These are phyloP conservation scores for Xylariaceae sp. DNA, from an alignment of 2,329 filamentous ascomycete genomes.

Conservation along the genomic window DNA sequence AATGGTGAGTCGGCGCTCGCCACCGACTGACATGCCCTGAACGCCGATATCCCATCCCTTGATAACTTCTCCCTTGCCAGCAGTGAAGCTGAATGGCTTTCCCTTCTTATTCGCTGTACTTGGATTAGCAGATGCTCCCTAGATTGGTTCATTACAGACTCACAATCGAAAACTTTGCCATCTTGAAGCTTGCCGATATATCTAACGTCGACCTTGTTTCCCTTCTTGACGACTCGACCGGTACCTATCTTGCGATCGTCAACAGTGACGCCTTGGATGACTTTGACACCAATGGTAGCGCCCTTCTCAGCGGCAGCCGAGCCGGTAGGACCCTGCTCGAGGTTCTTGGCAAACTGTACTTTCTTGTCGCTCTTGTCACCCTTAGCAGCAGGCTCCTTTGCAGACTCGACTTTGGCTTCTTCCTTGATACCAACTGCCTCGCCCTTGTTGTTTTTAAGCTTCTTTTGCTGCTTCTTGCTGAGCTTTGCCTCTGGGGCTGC, in stretches of 20 bases:
- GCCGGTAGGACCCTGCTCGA: conserved; percentile 91
- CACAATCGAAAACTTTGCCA: conserved; percentile 93
- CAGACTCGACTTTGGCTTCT: conserved; percentile 60
- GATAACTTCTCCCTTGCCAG: conserved; percentile 93
- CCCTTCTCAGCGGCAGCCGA: conserved; percentile 59
- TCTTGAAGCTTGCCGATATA: conserved; percentile 97
- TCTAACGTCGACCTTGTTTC: conserved; percentile 88
- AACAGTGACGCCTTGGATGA: conserved; percentile 84
- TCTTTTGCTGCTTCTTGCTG: conserved; percentile 97
- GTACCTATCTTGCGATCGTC: conserved; percentile 93
- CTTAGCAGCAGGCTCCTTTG: conserved; percentile 52
- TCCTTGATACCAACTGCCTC: conserved; percentile 71
- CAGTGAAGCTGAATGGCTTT: conserved; percentile 95
- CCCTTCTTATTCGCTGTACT: conserved; percentile 92
- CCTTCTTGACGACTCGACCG: conserved; percentile 84
- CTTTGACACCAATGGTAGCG: conserved; percentile 69
- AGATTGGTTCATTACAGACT: conserved; percentile 54
- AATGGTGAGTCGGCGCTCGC: conserved; percentile 90
- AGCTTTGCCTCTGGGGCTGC: conserved; percentile 72
- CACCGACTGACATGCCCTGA: conserved; percentile 87
- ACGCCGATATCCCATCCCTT: conserved; percentile 98
- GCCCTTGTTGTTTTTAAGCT: conserved; percentile 97
- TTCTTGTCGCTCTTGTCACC: conserved; percentile 95
- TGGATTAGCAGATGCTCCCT: conserved; percentile 26
- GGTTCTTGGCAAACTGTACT: conserved; percentile 98